Base-by-base conservation (phyloP, 2,329 filamentous ascomycete genomes). In the Clonostachys solani region DNA sequence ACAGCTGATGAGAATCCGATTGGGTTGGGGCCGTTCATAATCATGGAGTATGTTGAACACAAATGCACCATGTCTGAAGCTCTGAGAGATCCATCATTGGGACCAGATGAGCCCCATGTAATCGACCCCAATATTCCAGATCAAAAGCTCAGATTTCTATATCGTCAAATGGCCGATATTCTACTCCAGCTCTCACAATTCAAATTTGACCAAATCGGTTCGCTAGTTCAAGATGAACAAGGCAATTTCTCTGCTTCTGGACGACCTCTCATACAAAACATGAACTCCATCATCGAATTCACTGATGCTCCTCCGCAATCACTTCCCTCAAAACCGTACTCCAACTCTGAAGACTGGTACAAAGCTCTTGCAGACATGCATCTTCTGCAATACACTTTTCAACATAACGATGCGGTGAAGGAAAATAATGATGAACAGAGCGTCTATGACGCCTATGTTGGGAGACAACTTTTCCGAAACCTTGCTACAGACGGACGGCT, bases 101-200 rank as follows among this genome's bases (percentile, higher is more conserved):
- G 48, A 12, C 42, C 42, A 41, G 45, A 60, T 18, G 58, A 65
- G 10, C 44, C 49, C 23, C 63, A 53, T 38, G 47, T 65, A 44
- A 53, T 71, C 23, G 54, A 71, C 50, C 60, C 61, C 5, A 50
- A 63, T 15, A 60, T 73, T 17, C 47, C 49, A 36, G 54, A 67
- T 34, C 48, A 57, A 5, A 63, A 56, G 33, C 60, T 72, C 0
- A 49, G 61, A 45, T 47, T 52, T 8, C 47, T 70, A 2, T 74
- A 73, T 50, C 45, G 56, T 3, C 60, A 74, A 49, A 60, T 74
- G 48, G 71, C 71, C 12, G 60, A 65, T 29, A 67, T 72, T 36
- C 29, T 73, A 15, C 57, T 75, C 5, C 62, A 73, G 47, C 61
- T 75, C 2, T 65, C 58, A 15, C 54, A 6, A 5, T 53, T 61